Evolutionary conservation across 768 basidiomycete species (phyloP).

Genomic region (Boletus insuetus): DNA sequence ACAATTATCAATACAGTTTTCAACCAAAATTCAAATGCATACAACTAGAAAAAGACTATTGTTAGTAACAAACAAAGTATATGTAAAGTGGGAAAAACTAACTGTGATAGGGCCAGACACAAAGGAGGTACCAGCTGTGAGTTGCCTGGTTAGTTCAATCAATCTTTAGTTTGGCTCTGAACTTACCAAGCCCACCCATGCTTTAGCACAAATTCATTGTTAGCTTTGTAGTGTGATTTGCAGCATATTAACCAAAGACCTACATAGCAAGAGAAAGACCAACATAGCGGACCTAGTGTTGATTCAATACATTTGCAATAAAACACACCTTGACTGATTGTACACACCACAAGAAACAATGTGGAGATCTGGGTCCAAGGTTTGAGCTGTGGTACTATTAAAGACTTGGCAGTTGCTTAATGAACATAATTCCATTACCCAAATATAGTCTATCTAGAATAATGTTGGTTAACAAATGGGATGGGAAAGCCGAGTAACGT

Average conservation of each 20-base stretch:
- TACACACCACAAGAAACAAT: slow-evolving; percentile 7
- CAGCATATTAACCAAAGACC: background rate
- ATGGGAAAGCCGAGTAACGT: background rate
- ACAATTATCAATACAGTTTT: background rate
- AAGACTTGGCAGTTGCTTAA: too few relatives aligned
- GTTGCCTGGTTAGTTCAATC: background rate
- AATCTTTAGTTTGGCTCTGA: too few relatives aligned
- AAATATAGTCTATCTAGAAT: slow-evolving; percentile 15
- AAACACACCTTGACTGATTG: too few relatives aligned
- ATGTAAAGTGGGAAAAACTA: background rate
- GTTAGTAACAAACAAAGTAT: background rate
- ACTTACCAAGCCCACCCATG: background rate
- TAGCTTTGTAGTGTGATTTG: too few relatives aligned
- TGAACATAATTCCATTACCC: slow-evolving; percentile 4
- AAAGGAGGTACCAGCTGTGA: slow-evolving; percentile 1
- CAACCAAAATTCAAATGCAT: background rate
- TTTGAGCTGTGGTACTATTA: background rate
- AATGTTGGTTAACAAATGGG: background rate
- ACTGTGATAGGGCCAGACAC: background rate
- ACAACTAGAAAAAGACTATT: background rate
- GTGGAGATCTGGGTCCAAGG: slow-evolving; percentile 10
- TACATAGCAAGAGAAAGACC: slow-evolving; percentile 3
- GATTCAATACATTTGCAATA: too few relatives aligned
- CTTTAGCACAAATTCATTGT: background rate
- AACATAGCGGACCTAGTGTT: background rate